Percentiles rank a stretch among this genome's conserved stretches.
Conservation (phyloP, 2,329 filamentous ascomycete genomes). For the Chrysoporthe puriensis region DNA sequence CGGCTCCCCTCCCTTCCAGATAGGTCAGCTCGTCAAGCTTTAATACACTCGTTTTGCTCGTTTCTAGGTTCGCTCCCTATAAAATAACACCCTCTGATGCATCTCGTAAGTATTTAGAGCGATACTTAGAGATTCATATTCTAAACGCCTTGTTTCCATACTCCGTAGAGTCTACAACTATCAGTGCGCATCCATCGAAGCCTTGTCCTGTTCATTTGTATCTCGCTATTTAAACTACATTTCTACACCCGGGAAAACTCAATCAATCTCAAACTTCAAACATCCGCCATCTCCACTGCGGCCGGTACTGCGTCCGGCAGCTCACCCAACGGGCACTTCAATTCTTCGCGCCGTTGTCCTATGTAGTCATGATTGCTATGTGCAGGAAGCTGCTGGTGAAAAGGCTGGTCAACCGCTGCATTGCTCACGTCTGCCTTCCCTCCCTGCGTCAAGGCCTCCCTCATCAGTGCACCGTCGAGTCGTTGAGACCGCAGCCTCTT, state of each 20-base stretch:
- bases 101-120: too few relatives aligned
- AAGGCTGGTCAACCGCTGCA: neutral
- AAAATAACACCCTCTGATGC: too few relatives aligned
- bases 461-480: neutral
- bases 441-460: neutral
- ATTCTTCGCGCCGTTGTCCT: neutral
- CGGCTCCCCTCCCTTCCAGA: too few relatives aligned
- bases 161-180: too few relatives aligned
- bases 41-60: too few relatives aligned
- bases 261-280: neutral
- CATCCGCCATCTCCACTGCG: conserved; percentile 22
- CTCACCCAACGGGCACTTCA: conserved; percentile 1
- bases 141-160: too few relatives aligned
- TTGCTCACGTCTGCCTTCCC: neutral
- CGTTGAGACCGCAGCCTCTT: neutral
- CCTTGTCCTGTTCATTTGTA: neutral
- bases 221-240: neutral
- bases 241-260: neutral
- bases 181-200: too few relatives aligned
- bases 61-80: too few relatives aligned
- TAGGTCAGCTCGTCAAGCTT: too few relatives aligned
- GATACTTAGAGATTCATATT: too few relatives aligned
- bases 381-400: neutral
- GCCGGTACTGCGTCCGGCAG: conserved; percentile 15
- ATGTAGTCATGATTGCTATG: neutral